Conservation (phyloP, 768 basidiomycete species). For the Xerocomellus intermedius region DNA sequence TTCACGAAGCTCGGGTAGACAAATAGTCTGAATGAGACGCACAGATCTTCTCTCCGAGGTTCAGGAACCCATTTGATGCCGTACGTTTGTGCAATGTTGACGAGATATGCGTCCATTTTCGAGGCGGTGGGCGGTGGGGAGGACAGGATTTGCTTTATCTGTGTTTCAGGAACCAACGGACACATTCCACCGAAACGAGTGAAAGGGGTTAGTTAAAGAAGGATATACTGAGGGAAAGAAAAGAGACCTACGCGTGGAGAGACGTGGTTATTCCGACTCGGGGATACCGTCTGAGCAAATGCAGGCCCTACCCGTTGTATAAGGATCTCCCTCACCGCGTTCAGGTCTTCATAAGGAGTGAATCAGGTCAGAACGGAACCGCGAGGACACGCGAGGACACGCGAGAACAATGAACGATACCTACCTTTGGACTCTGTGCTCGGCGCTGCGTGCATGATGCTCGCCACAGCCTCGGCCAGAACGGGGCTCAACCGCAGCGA, state of each 20-base stretch:
- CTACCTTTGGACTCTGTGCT: constrained; percentile 59
- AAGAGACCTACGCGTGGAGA: constrained; percentile 44
- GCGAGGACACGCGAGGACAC: no score
- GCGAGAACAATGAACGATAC: not conserved
- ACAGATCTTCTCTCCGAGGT: constrained; percentile 62
- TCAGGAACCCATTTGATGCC: constrained; percentile 63
- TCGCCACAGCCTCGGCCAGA: constrained; percentile 66
- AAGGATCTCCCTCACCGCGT: constrained; percentile 51
- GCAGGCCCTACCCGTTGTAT: constrained; percentile 55
- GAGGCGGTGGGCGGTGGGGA: constrained; percentile 54
- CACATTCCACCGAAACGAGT: not conserved
- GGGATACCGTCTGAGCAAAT: constrained; percentile 51
- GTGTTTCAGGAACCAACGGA: not conserved
- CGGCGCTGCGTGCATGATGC: constrained; percentile 61
- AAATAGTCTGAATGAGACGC: constrained; percentile 16
- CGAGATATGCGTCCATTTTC: constrained; percentile 55
- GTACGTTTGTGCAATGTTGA: constrained; percentile 50
- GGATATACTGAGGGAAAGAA: not conserved
- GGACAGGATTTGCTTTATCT: constrained; percentile 54
- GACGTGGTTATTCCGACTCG: constrained; percentile 53
- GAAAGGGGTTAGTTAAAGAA: not conserved
- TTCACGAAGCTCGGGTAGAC: not conserved
- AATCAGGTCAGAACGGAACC: not conserved
- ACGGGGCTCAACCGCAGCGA: constrained; percentile 42
- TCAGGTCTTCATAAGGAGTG: constrained; percentile 47